phyloP scores from a whole-genome alignment of 2,329 filamentous ascomycete genomes.

The Arthrocladium fulminans region DNA sequence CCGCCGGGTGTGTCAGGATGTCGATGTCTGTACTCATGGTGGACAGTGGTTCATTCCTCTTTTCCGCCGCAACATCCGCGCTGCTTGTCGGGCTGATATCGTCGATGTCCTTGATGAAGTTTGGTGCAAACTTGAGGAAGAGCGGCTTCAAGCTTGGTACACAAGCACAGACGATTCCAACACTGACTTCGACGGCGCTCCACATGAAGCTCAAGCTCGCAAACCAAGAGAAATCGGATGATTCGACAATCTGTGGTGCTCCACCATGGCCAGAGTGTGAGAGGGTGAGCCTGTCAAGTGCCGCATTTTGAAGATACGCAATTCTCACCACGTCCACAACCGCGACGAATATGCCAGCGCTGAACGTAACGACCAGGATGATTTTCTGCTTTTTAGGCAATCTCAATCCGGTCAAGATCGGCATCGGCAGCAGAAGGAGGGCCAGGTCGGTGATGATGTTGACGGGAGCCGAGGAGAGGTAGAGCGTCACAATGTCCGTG shows the following conservation, averaged over 20 bases:
- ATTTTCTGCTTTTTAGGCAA: constrained; percentile 78
- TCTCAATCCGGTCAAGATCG: constrained; percentile 77
- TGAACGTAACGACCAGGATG: constrained; percentile 77
- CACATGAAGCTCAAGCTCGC: constrained; percentile 84
- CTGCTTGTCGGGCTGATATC: constrained; percentile 21
- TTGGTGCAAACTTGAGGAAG: constrained; percentile 54
- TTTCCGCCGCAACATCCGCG: constrained; percentile 7
- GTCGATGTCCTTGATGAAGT: constrained; percentile 44
- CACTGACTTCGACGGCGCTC: constrained; percentile 84
- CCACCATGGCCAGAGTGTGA: constrained; percentile 8
- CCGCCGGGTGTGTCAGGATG: constrained; percentile 22
- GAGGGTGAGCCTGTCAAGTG: constrained; percentile 37
- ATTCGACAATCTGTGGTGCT: constrained; percentile 22
- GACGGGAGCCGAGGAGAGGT: constrained; percentile 69
- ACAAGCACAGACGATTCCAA: constrained; percentile 82
- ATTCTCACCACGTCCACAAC: constrained; percentile 83
- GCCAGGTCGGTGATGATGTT: constrained; percentile 88
- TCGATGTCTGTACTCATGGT: constrained; percentile 13
- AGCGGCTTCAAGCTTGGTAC: constrained; percentile 88
- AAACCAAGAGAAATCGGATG: constrained; percentile 55
- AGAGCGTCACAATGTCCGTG: constrained; percentile 54
- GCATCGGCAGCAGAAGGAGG: constrained; percentile 78
- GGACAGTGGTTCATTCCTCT: constrained; percentile 4
- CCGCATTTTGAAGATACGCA: constrained; percentile 74
- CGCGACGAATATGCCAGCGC: constrained; percentile 77